phyloP scores from a whole-genome alignment of 169 alveolate genomes.

The Eimeria sp. region DNA sequence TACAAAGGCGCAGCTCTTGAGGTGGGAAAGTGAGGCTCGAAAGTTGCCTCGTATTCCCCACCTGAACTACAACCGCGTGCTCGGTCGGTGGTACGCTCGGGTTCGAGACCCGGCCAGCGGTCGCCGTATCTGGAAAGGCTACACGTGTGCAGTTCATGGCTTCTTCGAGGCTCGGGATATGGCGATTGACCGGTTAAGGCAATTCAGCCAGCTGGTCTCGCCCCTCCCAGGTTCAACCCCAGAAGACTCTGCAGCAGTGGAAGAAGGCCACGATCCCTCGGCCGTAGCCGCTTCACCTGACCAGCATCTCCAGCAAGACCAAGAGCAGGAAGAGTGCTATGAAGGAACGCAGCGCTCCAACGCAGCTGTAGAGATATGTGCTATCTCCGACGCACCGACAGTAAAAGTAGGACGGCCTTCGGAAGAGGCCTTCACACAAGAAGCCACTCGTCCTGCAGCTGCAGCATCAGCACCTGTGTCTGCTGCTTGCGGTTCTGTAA shows the following conservation, averaged over 20 bases:
- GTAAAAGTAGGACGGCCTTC: not conserved
- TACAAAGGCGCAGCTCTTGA: constrained; percentile 68
- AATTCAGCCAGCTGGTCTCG: constrained; percentile 68
- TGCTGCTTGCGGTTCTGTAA: constrained; percentile 6
- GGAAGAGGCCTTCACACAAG: constrained; percentile 5
- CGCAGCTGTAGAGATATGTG: not conserved
- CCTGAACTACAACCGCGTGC: constrained; percentile 80
- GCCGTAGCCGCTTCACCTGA: not conserved
- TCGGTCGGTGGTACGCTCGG: constrained; percentile 83
- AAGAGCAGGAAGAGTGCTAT: not conserved
- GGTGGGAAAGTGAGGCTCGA: constrained; percentile 81
- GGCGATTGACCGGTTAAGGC: constrained; percentile 82
- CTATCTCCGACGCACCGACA: not conserved
- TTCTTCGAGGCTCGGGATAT: constrained; percentile 80
- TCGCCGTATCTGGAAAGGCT: constrained; percentile 81
- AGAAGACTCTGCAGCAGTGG: constrained; percentile 11
- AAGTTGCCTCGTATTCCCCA: constrained; percentile 82
- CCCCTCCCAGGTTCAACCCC: constrained; percentile 19
- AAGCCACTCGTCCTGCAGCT: not conserved
- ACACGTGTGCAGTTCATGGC: constrained; percentile 83
- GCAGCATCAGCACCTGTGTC: not conserved
- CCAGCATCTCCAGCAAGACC: constrained; percentile 46
- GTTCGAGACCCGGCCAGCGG: constrained; percentile 82
- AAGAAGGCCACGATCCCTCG: not conserved
- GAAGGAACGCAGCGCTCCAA: not conserved